phyloP scores from a whole-genome alignment of 352 stramenopile genomes.

The Phytophthora agathidicida region DNA sequence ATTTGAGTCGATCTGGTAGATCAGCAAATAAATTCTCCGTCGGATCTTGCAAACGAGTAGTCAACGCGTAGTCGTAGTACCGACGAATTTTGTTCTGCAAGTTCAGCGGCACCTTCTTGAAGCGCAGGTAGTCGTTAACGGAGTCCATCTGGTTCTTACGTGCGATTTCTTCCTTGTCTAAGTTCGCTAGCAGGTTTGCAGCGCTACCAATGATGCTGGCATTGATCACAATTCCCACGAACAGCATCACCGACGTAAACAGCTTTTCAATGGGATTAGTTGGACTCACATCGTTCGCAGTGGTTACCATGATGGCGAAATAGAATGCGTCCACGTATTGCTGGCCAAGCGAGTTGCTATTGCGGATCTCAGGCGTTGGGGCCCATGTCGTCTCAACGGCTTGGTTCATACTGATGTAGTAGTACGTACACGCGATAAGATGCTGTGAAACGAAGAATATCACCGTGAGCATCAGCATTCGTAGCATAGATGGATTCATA shows the following conservation, averaged over 20 bases:
- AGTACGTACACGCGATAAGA: constrained; percentile 81
- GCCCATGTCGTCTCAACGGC: constrained; percentile 51
- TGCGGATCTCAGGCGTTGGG: constrained; percentile 31
- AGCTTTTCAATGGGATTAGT: constrained; percentile 61
- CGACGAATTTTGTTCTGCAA: constrained; percentile 77
- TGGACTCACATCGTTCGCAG: constrained; percentile 65
- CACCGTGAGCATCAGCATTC: constrained; percentile 71
- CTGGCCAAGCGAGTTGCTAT: constrained; percentile 36
- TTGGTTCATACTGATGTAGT: constrained; percentile 57
- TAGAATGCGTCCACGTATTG: constrained; percentile 68
- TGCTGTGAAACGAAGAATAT: constrained; percentile 77
- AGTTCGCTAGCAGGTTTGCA: constrained; percentile 73
- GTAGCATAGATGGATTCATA: constrained; percentile 72
- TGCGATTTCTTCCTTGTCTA: constrained; percentile 76
- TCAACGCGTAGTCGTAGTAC: constrained; percentile 83
- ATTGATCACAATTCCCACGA: constrained; percentile 81
- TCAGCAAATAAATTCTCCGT: constrained; percentile 72
- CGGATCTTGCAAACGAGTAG: constrained; percentile 55
- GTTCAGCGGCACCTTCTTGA: constrained; percentile 72
- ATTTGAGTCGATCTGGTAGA: constrained; percentile 71
- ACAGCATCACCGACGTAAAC: constrained; percentile 73
- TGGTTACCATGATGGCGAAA: constrained; percentile 75
- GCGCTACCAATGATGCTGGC: constrained; percentile 82
- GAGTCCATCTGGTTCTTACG: constrained; percentile 82
- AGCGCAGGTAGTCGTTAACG: constrained; percentile 84